Conservation (phyloP, 805 yeast genomes). For the Candida boidinii region DNA sequence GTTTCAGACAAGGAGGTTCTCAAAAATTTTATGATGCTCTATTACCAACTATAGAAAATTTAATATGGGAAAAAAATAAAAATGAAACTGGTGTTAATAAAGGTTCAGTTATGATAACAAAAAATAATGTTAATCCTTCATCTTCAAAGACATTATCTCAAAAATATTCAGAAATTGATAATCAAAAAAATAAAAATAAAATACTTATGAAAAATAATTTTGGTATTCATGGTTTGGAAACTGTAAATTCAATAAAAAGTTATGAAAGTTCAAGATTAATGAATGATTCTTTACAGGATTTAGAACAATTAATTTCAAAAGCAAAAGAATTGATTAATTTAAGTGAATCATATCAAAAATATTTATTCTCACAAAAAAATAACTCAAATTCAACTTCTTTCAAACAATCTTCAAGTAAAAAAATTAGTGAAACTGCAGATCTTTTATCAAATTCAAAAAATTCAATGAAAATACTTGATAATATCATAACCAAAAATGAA, state of each 20-base stretch:
- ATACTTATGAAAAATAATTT: slow-evolving; percentile 18
- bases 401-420: slow-evolving; percentile 5
- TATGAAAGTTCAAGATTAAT: slow-evolving; percentile 53
- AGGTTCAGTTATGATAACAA: slow-evolving; percentile 22
- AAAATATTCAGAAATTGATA: not conserved
- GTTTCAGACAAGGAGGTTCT: slow-evolving; percentile 72
- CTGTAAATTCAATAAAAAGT: slow-evolving; percentile 43
- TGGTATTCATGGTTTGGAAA: slow-evolving; percentile 70
- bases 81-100: slow-evolving; percentile 22
- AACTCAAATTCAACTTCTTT: not conserved
- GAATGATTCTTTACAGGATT: slow-evolving; percentile 63
- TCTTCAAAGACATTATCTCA: slow-evolving; percentile 2
- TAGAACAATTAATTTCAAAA: slow-evolving; percentile 67
- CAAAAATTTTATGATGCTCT: slow-evolving; percentile 40
- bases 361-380: slow-evolving; percentile 9
- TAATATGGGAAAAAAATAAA: slow-evolving; percentile 35
- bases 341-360: slow-evolving; percentile 33
- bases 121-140: not conserved
- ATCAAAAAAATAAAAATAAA: not conserved
- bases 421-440: slow-evolving; percentile 16
- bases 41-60: slow-evolving; percentile 33
- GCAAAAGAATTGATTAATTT: slow-evolving; percentile 64
- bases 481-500: slow-evolving; percentile 20
- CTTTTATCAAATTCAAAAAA: slow-evolving; percentile 20
- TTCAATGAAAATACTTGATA: slow-evolving; percentile 19